Conservation (phyloP, 331 rosid genomes). For the Cydonia oblonga region DNA sequence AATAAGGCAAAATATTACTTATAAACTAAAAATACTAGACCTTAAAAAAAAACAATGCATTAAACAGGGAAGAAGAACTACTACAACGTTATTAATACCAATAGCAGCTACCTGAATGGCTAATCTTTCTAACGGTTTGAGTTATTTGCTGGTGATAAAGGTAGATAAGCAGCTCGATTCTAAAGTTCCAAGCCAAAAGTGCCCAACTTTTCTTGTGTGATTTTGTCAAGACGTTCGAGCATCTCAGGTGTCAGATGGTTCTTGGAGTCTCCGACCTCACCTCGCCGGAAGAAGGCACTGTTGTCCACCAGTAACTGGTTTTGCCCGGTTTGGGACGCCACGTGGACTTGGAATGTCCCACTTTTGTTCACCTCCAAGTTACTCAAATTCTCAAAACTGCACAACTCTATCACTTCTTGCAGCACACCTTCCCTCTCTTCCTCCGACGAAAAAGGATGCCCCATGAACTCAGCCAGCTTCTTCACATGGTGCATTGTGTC, state of each 20-base stretch:
- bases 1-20: no score
- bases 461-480: conserved; percentile 4
- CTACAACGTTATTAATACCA: no score
- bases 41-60: no score
- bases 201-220: background rate
- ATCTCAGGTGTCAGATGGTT: background rate
- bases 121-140: no score
- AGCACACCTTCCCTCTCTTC: background rate
- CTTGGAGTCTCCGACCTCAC: background rate
- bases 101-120: no score
- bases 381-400: conserved; percentile 6
- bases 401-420: background rate
- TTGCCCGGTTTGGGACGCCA: background rate
- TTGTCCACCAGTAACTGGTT: background rate
- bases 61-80: no score
- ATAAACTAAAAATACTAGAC: no score
- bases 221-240: background rate
- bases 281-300: background rate
- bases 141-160: no score
- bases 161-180: background rate
- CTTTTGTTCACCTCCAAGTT: conserved; percentile 11
- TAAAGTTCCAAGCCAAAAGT: background rate
- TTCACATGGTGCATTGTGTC: background rate
- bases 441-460: background rate
- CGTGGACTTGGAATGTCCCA: background rate